These are phyloP conservation scores for Laguncularia racemosa DNA, from an alignment of 345 rosid species.

Conservation along the genomic window DNA sequence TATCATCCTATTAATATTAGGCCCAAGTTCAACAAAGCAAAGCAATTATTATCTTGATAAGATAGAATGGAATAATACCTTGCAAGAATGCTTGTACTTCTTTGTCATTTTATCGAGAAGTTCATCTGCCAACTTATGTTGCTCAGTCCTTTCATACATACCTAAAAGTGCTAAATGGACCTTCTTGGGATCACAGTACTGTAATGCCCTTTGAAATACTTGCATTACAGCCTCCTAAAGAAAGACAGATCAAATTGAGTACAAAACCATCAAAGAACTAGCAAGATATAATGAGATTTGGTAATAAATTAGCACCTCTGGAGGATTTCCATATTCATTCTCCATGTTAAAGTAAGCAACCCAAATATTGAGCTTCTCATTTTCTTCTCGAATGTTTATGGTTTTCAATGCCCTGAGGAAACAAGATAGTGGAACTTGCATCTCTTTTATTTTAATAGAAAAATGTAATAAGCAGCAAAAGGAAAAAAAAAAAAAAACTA, in stretches of 20 bases:
- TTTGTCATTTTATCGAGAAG: conserved; percentile 68
- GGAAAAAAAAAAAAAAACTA: no score
- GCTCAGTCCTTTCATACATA: conserved; percentile 80
- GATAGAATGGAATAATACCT: conserved; percentile 34
- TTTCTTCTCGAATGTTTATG: conserved; percentile 83
- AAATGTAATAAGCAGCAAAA: no score
- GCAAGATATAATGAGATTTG: not conserved
- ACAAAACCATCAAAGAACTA: not conserved
- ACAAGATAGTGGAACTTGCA: not conserved
- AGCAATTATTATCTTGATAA: not conserved
- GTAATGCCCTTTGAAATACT: conserved; percentile 82
- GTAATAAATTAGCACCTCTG: conserved; percentile 45
- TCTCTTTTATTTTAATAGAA: no score
- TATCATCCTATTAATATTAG: conserved; percentile 6
- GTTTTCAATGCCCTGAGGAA: conserved; percentile 77
- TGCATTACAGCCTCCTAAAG: conserved; percentile 77
- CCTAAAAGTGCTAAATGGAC: conserved; percentile 75
- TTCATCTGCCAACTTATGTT: conserved; percentile 59
- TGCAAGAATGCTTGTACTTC: conserved; percentile 92
- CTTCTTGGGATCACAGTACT: conserved; percentile 76
- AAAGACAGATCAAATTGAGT: conserved; percentile 5
- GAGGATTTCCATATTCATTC: conserved; percentile 87
- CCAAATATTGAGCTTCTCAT: conserved; percentile 92
- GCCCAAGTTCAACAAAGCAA: no score
- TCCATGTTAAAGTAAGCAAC: conserved; percentile 95